These are phyloP conservation scores for Botrytis paeoniae DNA, from an alignment of 2,329 filamentous ascomycete species.

Conservation along the genomic window DNA sequence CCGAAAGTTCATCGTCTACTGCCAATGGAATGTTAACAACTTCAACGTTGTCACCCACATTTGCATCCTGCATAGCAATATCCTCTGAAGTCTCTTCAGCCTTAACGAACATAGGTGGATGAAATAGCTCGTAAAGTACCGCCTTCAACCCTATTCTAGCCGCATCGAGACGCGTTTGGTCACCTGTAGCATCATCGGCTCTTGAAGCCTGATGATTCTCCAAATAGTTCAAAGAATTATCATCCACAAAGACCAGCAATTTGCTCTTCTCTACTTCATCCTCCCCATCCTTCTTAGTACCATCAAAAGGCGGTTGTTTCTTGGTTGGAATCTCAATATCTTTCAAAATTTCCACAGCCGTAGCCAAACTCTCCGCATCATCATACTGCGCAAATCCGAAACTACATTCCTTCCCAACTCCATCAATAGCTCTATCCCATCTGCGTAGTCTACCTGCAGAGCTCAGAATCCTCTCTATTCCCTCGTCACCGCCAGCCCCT, in stretches of 20 bases:
- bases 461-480: slow-evolving; percentile 72
- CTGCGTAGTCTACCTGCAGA: slow-evolving; percentile 76
- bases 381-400: slow-evolving; percentile 98
- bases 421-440: slow-evolving; percentile 76
- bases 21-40: slow-evolving; percentile 86
- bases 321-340: slow-evolving; percentile 79
- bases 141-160: slow-evolving; percentile 66
- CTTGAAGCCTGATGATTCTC: slow-evolving; percentile 71
- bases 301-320: slow-evolving; percentile 58
- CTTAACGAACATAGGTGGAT: slow-evolving; percentile 54
- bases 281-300: slow-evolving; percentile 43
- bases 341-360: slow-evolving; percentile 79
- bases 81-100: slow-evolving; percentile 64
- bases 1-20: slow-evolving; percentile 87
- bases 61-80: slow-evolving; percentile 62
- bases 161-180: slow-evolving; percentile 66
- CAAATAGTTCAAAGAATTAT: slow-evolving; percentile 79
- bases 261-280: slow-evolving; percentile 59
- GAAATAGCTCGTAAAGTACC: slow-evolving; percentile 68
- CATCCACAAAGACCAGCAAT: slow-evolving; percentile 74
- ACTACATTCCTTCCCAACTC: slow-evolving; percentile 74
- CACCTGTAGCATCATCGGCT: slow-evolving; percentile 58
- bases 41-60: slow-evolving; percentile 66
- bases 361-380: slow-evolving; percentile 81
- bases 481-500: slow-evolving; percentile 71